Conservation (phyloP, 2,329 filamentous ascomycete species). For the Phyllosticta citriasiana region DNA sequence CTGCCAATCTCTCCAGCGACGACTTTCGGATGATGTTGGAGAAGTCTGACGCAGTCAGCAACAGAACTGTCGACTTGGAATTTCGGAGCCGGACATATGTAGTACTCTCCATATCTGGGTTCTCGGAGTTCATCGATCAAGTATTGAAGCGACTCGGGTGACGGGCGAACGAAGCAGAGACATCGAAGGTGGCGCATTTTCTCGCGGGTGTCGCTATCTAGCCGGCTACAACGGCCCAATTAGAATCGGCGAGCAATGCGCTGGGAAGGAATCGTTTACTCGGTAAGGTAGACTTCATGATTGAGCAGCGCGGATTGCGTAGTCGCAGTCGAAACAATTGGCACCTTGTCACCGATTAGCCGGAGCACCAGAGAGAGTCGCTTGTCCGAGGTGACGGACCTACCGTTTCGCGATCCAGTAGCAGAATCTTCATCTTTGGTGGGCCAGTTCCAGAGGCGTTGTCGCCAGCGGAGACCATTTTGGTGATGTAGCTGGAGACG, state of each 20-base stretch:
- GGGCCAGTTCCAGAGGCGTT: conserved; percentile 55
- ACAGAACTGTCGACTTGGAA: conserved; percentile 6
- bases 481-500: conserved; percentile 88
- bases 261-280: conserved; percentile 35
- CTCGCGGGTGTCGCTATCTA: conserved; percentile 82
- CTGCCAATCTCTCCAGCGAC: conserved; percentile 81
- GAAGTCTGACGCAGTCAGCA: conserved; percentile 49
- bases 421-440: conserved; percentile 95
- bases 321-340: conserved; percentile 87
- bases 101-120: conserved; percentile 95
- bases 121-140: conserved; percentile 93
- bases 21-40: conserved; percentile 98
- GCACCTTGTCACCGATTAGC: conserved; percentile 43
- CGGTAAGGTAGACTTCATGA: conserved; percentile 96
- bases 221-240: conserved; percentile 41
- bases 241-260: conserved; percentile 14
- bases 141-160: conserved; percentile 82
- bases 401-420: conserved; percentile 86
- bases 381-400: conserved; percentile 35
- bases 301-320: conserved; percentile 91
- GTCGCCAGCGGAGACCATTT: conserved; percentile 85
- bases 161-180: conserved; percentile 85
- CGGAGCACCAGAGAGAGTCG: background rate
- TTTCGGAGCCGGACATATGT: conserved; percentile 51
- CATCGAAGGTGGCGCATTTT: conserved; percentile 97